These are phyloP conservation scores for Chiua sp. DNA, from an alignment of 1,284 basidiomycete species.

Conservation along the genomic window DNA sequence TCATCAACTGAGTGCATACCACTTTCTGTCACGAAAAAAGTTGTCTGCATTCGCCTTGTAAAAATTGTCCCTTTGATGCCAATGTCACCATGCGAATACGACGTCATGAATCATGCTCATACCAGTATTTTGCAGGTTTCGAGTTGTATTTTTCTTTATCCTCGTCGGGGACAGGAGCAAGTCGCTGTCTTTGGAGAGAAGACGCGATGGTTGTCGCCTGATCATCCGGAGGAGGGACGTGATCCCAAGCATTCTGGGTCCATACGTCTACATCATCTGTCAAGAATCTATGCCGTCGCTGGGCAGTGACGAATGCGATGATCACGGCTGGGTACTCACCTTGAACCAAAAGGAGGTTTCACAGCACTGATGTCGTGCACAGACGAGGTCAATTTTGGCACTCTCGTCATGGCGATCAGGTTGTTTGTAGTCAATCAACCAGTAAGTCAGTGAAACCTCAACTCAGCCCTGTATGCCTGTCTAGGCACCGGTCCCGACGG, in stretches of 20 bases:
- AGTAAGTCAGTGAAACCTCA: too few species aligned
- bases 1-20: constrained; percentile 46
- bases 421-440: too few species aligned
- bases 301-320: neutral
- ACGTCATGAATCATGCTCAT: constrained; percentile 11
- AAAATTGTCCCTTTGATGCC: constrained; percentile 80
- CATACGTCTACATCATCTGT: constrained; percentile 69
- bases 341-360: constrained; percentile 74
- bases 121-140: constrained; percentile 78
- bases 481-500: too few species aligned
- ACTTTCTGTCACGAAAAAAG: constrained; percentile 94
- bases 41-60: constrained; percentile 85
- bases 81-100: constrained; percentile 7
- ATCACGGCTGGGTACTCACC: constrained; percentile 42
- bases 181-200: constrained; percentile 71
- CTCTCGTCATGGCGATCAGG: constrained; percentile 21
- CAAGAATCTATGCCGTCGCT: constrained; percentile 55
- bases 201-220: constrained; percentile 71
- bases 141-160: constrained; percentile 76
- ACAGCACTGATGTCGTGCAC: constrained; percentile 62
- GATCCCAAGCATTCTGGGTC: constrained; percentile 88
- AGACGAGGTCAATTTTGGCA: constrained; percentile 55
- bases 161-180: constrained; percentile 68
- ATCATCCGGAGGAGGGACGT: constrained; percentile 84
- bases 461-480: too few species aligned